Base-by-base conservation (phyloP, 83 land plant genomes). In the Diphasiastrum complanatum region DNA sequence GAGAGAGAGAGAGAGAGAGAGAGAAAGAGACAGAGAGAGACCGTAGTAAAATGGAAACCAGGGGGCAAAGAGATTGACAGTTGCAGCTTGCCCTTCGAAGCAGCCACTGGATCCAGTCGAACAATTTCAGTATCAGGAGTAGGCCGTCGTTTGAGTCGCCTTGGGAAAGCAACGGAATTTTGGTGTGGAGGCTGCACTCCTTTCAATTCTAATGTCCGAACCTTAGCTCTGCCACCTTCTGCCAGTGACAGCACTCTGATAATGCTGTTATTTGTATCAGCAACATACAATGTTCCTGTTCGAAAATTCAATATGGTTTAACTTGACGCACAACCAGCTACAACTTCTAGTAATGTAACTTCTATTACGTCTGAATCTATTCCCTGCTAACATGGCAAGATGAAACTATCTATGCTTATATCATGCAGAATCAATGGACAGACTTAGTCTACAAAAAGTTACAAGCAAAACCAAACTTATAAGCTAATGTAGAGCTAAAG, bases 201-300 rank as follows among this genome's bases (percentile, higher is more conserved):
- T 72, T 83, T 85, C 41, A 93, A 75, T 54, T 83, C 88, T 38
- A 93, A 64, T 5, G 99, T 93, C 8, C 31, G 43, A 22, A 93
- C 64, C 11, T 27, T 6, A 51, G 60, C 33, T 31, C 82, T 57
- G 30, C 64, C 78, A 33, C 64, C 58, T 52, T 67, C 60, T 11
- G 60, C 70, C 53, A 83, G 61, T 45, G 88, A 75, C 30, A 93
- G 49, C 34, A 71, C 70, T 79, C 96, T 77, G 61, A 93, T 89
- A 18, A 83, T 32, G 52, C 69, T 89, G 65, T 93, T 93, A 72
- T 93, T 93, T 76, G 99, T 93, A 76, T 93, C 96, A 20, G 99
- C 91, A 51, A 93, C 71, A 26, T 78, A 64, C 49, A 93, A 46
- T 54, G 59, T 85, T 45, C 99, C 99, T 93, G 78, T n/a, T n/a